phyloP scores from a whole-genome alignment of 2,329 filamentous ascomycete species.

The Scopulariopsis brevicaulis region DNA sequence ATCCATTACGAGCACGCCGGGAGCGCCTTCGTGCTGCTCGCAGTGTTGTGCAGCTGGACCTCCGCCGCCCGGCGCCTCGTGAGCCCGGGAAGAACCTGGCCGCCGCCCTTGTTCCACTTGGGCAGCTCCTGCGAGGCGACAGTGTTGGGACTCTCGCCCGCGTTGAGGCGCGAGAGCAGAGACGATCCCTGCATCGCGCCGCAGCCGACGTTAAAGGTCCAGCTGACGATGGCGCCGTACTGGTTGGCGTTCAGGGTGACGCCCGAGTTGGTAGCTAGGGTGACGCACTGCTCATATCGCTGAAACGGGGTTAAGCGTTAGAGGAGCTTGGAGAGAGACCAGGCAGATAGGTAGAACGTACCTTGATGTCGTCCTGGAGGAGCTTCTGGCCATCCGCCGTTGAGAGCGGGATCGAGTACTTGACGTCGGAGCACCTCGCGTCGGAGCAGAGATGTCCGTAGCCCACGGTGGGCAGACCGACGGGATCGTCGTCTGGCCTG shows the following conservation, averaged over 20 bases:
- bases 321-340: neutral
- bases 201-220: slow-evolving; percentile 38
- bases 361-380: slow-evolving; percentile 22
- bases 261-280: slow-evolving; percentile 6
- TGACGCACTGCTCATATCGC: neutral
- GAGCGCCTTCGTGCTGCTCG: slow-evolving; percentile 9
- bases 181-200: slow-evolving; percentile 25
- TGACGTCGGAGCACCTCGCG: slow-evolving; percentile 28
- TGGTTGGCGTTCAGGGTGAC: slow-evolving; percentile 36
- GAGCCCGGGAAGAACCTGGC: slow-evolving; percentile 26
- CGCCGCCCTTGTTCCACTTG: slow-evolving; percentile 31
- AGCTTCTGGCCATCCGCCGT: slow-evolving; percentile 25
- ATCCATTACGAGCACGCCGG: neutral
- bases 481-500: slow-evolving; percentile 20
- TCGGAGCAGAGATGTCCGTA: slow-evolving; percentile 37
- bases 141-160: slow-evolving; percentile 24
- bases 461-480: slow-evolving; percentile 34
- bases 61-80: slow-evolving; percentile 29
- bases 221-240: slow-evolving; percentile 38
- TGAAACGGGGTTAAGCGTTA: neutral
- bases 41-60: slow-evolving; percentile 20
- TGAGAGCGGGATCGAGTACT: slow-evolving; percentile 31
- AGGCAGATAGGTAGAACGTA: neutral
- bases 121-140: slow-evolving; percentile 33
- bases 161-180: slow-evolving; percentile 29